Evolutionary conservation across 345 rosid species (phyloP), one percentile per base, ranked within the genome.

Genomic region (Mallotus nudiflorus): DNA sequence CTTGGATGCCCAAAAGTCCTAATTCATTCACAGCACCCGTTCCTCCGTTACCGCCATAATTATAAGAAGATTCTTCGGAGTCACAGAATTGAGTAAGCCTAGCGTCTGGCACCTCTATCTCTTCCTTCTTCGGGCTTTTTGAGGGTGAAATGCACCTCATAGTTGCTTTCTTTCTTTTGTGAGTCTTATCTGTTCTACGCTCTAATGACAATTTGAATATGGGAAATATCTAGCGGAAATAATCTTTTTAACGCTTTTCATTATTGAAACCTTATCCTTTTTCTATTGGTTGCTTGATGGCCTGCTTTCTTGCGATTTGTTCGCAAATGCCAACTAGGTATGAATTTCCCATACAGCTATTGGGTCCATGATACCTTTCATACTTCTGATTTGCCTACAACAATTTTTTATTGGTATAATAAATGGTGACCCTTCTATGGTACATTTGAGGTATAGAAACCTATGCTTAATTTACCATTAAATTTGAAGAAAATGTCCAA

Each of bases 41-140:
- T 29, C 70, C 79, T 37, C 39, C 77, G n/a, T n/a, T n/a, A n/a
- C n/a, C n/a, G n/a, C n/a, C n/a, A n/a, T n/a, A n/a, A n/a, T n/a
- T n/a, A n/a, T n/a, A n/a, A n/a, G n/a, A n/a, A n/a, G n/a, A n/a
- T n/a, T n/a, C n/a, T n/a, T n/a, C n/a, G n/a, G n/a, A n/a, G n/a
- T n/a, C n/a, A n/a, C n/a, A n/a, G n/a, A n/a, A n/a, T n/a, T n/a
- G n/a, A 22, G 44, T 19, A 11, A 3, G 64, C 29, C 39, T 15
- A 54, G n/a, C 10, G 50, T 74, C 76, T 3, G 84, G 81, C 9
- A 80, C 79, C 13, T 78, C 61, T 28, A 73, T 69, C 39, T 82
- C 86, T 76, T 85, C 86, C 67, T 69, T 70, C 70, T 80, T 80
- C 2, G 88, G 86, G 80, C 67, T 78, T 73, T 48, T 80, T 55